Conservation (phyloP, 2,329 filamentous ascomycete species). For the Cladorrhinum sp. region DNA sequence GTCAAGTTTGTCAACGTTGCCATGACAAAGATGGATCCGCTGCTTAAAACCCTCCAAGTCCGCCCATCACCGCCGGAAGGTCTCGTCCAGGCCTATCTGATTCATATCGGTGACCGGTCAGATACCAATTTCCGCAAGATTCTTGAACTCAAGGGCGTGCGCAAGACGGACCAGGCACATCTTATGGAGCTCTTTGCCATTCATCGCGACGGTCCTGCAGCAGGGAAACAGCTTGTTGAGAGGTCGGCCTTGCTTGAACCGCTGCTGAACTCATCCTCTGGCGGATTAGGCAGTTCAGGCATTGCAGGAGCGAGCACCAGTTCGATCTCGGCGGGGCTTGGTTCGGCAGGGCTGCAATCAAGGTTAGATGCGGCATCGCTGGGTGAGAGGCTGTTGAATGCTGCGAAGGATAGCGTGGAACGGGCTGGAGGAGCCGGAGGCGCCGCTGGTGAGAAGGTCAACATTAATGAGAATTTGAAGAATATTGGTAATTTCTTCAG, state of each 20-base stretch:
- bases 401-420: constrained; percentile 79
- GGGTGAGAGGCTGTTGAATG: constrained; percentile 84
- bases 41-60: constrained; percentile 96
- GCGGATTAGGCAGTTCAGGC: constrained; percentile 35
- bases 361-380: constrained; percentile 79
- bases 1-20: constrained; percentile 80
- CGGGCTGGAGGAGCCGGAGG: constrained; percentile 35
- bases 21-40: constrained; percentile 83
- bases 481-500: constrained; percentile 97
- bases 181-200: constrained; percentile 80
- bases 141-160: constrained; percentile 89
- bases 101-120: constrained; percentile 90
- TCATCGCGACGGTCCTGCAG: constrained; percentile 71
- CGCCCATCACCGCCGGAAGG: constrained; percentile 87
- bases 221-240: constrained; percentile 65
- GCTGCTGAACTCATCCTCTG: constrained; percentile 48
- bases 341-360: constrained; percentile 39
- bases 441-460: constrained; percentile 54
- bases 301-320: constrained; percentile 33
- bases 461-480: constrained; percentile 89
- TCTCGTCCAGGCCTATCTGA: constrained; percentile 93
- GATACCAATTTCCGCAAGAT: constrained; percentile 96
- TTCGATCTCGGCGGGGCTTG: constrained; percentile 27
- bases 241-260: constrained; percentile 69
- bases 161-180: constrained; percentile 75